Percentiles rank a stretch among this genome's conserved stretches.
These are phyloP conservation scores for Euptelea pleiosperma DNA, from an alignment of 164 flowering plant genomes.

Conservation along the genomic window DNA sequence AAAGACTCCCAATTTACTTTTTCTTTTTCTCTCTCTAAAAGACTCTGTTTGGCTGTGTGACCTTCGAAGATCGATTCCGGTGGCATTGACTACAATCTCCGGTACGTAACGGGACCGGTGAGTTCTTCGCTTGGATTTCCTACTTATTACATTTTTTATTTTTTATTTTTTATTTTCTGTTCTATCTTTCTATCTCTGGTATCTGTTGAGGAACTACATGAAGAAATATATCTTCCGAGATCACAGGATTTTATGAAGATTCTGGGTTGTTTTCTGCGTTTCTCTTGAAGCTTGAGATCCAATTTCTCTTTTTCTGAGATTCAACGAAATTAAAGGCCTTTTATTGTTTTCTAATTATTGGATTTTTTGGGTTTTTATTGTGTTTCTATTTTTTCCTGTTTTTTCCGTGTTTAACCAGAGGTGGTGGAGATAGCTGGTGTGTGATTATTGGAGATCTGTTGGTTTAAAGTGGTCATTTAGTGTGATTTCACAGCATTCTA, in stretches of 20 bases:
- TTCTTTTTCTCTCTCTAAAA: neutral
- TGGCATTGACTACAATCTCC: constrained; percentile 7
- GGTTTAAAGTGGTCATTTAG: too few species aligned
- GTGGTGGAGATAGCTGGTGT: neutral
- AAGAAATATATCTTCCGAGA: constrained; percentile 3
- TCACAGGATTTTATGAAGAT: constrained; percentile 11
- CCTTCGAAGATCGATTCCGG: constrained; percentile 1
- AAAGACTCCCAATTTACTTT: neutral
- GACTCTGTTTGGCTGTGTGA: neutral
- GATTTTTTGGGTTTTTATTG: neutral
- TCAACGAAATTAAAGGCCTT: neutral
- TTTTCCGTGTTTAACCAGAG: neutral
- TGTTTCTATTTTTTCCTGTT: neutral
- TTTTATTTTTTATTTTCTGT: too few species aligned
- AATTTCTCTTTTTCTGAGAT: neutral
- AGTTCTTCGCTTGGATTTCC: too few species aligned
- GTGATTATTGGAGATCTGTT: neutral
- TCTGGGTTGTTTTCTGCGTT: neutral
- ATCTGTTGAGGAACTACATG: neutral
- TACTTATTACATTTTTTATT: too few species aligned
- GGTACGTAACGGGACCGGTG: neutral
- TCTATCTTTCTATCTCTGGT: neutral
- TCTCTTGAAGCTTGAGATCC: too few species aligned
- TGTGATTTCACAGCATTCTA: too few species aligned
- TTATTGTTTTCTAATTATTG: neutral